Evolutionary conservation across 2,329 filamentous ascomycete genomes (phyloP).

Genomic region (Eurotiales sp.): DNA sequence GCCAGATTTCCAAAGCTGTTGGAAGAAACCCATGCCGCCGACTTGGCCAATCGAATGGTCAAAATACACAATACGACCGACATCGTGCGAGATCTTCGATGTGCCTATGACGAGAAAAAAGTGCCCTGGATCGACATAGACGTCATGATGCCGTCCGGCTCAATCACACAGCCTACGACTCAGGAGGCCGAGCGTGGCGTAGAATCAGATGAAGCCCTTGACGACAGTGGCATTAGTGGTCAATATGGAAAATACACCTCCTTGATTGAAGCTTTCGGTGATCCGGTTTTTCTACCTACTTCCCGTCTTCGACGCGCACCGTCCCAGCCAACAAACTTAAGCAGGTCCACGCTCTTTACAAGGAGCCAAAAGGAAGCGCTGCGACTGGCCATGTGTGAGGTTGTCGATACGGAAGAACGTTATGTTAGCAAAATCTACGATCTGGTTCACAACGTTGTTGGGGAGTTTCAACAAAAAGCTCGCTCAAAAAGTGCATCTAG

Average conservation of each 20-base stretch:
- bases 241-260: slow-evolving; percentile 76
- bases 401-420: slow-evolving; percentile 89
- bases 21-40: slow-evolving; percentile 86
- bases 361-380: slow-evolving; percentile 79
- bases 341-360: slow-evolving; percentile 71
- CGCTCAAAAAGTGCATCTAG: slow-evolving; percentile 57
- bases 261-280: slow-evolving; percentile 74
- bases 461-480: slow-evolving; percentile 71
- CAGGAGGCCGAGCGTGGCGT: slow-evolving; percentile 60
- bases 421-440: slow-evolving; percentile 87
- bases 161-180: slow-evolving; percentile 62
- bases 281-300: slow-evolving; percentile 81
- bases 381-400: slow-evolving; percentile 81
- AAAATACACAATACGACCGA: slow-evolving; percentile 73
- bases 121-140: slow-evolving; percentile 85
- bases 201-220: slow-evolving; percentile 25
- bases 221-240: slow-evolving; percentile 19
- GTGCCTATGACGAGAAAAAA: slow-evolving; percentile 74
- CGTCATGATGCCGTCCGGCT: slow-evolving; percentile 74
- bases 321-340: slow-evolving; percentile 77
- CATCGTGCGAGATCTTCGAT: slow-evolving; percentile 68
- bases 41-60: slow-evolving; percentile 79
- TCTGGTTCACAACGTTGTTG: slow-evolving; percentile 74
- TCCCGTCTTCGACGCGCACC: slow-evolving; percentile 79
- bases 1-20: slow-evolving; percentile 70